These are phyloP conservation scores for Gynostemma pentaphyllum DNA, from an alignment of 306 rosid species.

Conservation along the genomic window DNA sequence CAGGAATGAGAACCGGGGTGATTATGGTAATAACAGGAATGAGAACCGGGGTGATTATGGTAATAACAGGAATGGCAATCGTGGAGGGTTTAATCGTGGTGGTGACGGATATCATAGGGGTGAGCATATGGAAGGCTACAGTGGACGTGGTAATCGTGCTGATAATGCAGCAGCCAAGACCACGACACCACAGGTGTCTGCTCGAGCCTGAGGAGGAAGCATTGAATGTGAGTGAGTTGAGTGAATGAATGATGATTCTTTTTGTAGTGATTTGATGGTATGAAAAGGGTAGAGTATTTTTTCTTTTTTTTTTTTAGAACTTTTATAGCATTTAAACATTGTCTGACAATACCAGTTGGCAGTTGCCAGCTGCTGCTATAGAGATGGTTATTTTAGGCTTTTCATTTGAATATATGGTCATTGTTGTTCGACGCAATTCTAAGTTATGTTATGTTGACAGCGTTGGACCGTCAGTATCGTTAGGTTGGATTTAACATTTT, in stretches of 20 bases:
- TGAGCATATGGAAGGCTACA: conserved; percentile 29
- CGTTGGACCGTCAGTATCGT: too few species aligned
- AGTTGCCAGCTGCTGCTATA: not conserved
- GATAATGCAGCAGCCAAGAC: conserved; percentile 29
- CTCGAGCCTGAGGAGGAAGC: conserved; percentile 50
- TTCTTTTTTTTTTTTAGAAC: not conserved
- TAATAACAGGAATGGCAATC: conserved; percentile 36
- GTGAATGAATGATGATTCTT: too few species aligned
- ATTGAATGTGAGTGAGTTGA: not conserved
- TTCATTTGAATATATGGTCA: not conserved
- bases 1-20: not conserved
- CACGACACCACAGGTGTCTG: conserved; percentile 37
- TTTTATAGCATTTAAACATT: not conserved
- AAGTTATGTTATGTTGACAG: too few species aligned
- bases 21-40: not conserved
- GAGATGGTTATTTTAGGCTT: not conserved
- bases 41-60: conserved; percentile 48
- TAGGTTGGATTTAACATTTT: too few species aligned
- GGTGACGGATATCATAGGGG: conserved; percentile 52
- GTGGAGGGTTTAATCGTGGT: conserved; percentile 47
- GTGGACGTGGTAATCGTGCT: conserved; percentile 43
- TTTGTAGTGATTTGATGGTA: not conserved
- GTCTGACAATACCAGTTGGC: not conserved
- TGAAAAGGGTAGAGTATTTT: not conserved
- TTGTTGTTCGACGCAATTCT: not conserved